A percentile compares a stretch with the other conserved stretches of the same genome.
Conservation (phyloP, 225 moss, liverwort and hornwort species). For the Bryum argenteum region DNA sequence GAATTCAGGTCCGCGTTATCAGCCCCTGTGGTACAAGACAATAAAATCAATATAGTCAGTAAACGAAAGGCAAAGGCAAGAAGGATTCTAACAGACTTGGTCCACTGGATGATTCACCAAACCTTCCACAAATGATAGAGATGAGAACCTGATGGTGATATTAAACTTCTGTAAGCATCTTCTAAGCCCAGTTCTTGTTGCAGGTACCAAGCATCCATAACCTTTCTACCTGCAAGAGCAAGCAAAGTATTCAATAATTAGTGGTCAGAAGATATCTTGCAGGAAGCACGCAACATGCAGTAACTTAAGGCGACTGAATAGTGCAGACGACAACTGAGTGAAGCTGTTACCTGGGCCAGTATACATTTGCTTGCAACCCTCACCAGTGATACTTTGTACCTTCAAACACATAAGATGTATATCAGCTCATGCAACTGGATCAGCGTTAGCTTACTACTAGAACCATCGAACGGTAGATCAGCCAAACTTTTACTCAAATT, state of each 20-base stretch:
- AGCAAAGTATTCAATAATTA: slow-evolving; percentile 6
- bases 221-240: slow-evolving; percentile 57
- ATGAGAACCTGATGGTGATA: slow-evolving; percentile 37
- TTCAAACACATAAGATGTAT: slow-evolving; percentile 33
- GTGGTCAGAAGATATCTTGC: neutral
- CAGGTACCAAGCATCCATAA: slow-evolving; percentile 76
- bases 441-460: neutral
- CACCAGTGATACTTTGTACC: slow-evolving; percentile 56
- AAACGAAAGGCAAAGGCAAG: neutral
- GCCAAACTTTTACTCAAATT: too few species aligned
- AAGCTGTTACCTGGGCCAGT: slow-evolving; percentile 47
- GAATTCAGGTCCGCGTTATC: slow-evolving; percentile 15
- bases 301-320: neutral
- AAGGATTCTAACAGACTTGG: neutral
- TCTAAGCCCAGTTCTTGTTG: slow-evolving; percentile 74
- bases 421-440: slow-evolving; percentile 21
- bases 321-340: neutral
- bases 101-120: slow-evolving; percentile 3
- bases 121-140: slow-evolving; percentile 13
- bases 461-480: too few species aligned
- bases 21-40: slow-evolving; percentile 33
- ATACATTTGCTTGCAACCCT: slow-evolving; percentile 42
- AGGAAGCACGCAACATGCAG: neutral
- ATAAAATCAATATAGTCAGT: neutral
- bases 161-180: slow-evolving; percentile 47